Evolutionary conservation across 1,284 basidiomycete species (phyloP), one percentile per base, ranked within the genome.

Genomic region (Cystobasidiaceae sp.): DNA sequence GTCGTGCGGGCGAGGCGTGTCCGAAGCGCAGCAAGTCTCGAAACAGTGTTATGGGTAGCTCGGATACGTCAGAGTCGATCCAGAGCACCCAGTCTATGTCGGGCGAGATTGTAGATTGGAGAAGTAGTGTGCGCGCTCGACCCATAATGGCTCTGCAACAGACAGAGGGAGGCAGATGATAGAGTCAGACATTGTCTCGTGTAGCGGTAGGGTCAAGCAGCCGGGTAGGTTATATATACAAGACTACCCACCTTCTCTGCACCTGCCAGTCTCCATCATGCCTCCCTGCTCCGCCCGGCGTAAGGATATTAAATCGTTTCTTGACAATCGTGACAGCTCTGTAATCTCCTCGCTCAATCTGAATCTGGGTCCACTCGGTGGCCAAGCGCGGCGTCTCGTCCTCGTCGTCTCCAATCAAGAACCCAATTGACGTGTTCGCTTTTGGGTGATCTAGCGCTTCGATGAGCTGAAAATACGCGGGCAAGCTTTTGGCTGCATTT

Each of bases 31-130:
- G 37, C 11, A 70, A 57, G 45, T 70, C 69, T 30, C 46, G 30
- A 33, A 70, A 56, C 17, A 70, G 55, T 2, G 48, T 59, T n/a
- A 58, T 66, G 4, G 67, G 56, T 15, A 49, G 39, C 21, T 68
- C 64, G 13, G 21, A 30, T 1, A 70, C 51, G 43, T 70, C 69
- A 3, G 51, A 48, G 39, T 70, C 69, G 7, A 70, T 34, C 69
- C 69, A 70, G 43, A 70, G 65, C 3, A 68, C 69, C 69, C 69
- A 70, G 30, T 70, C 69, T 25, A 67, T 45, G 21, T 34, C 44
- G 6, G 67, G 67, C n/a, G 52, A 43, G 3, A 70, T 44, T 15
- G 67, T 67, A 17, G 69, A 68, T 27, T 57, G 64, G 21, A 70
- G 54, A 2, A 70, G 58, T 27, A 55, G 45, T 8, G 69, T 61